Evolutionary conservation across 2,329 filamentous ascomycete genomes (phyloP), one percentile per base, ranked within the genome.

Genomic region (Fusarium cicatricum): DNA sequence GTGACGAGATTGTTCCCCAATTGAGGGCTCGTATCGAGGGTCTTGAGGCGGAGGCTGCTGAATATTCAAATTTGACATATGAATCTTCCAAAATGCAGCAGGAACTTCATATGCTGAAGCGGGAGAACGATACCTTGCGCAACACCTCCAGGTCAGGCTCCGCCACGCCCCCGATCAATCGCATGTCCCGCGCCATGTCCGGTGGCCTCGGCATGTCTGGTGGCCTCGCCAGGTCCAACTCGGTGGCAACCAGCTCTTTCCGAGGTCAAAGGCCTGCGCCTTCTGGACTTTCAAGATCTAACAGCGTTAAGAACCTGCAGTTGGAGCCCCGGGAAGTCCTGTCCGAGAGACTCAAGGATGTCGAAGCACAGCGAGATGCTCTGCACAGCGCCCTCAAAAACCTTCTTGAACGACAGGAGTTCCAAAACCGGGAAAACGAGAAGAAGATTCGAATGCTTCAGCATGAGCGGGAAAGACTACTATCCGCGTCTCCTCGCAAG

Each of bases 351-450:
- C 82, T 97, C 15, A 97, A 96, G 74, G 94, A 98, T 63, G 88
- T 97, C 11, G 94, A 98, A 75, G 88, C 91, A 37, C 95, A 99
- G 77, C 86, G 95, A 40, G 94, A 99, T 74, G 93, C 94, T 1
- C 81, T 99, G 7, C 95, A 98, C 77, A 86, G 85, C 56, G 92
- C 95, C 7, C 80, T 99, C 47, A 93, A 90, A 77, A 91, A 87
- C 57, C 82, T 99, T 14, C 85, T 98, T 11, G 87, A 93, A 59
- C 87, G 95, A 46, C 92, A 97, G 64, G 90, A 94, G 61, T 84
- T 89, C 71, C 91, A 97, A 74, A 90, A 90, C 64, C 88, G 87
- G 38, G 90, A 96, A 64, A 92, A 93, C 63, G 82, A 89, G 64
- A 96, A 96, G 77, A 90, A 87, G 61, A 89, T 96, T 64, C 85